Evolutionary conservation across 1,139 yeast species (phyloP).

Genomic region (Blastobotrys serpentis): DNA sequence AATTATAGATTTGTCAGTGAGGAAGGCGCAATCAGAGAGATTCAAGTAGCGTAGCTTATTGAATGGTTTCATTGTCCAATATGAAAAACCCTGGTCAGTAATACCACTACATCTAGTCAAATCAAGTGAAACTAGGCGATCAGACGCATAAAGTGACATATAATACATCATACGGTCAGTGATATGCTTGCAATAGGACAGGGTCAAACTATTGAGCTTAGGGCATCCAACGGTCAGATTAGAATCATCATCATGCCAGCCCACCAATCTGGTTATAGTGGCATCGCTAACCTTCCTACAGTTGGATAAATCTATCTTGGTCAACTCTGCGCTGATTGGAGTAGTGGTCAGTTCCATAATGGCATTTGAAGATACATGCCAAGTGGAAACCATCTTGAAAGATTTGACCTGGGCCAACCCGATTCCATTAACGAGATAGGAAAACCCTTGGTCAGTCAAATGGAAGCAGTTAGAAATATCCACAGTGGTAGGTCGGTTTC

Average conservation of each 20-base stretch:
- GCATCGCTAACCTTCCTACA: slow-evolving; percentile 72
- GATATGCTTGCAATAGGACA: slow-evolving; percentile 72
- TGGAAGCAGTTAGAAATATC: slow-evolving; percentile 74
- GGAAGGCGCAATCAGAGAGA: slow-evolving; percentile 69
- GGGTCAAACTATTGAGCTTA: slow-evolving; percentile 50
- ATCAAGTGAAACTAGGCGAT: slow-evolving; percentile 55
- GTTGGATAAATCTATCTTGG: slow-evolving; percentile 64
- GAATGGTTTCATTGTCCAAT: slow-evolving; percentile 57
- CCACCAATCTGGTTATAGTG: slow-evolving; percentile 64
- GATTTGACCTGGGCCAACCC: slow-evolving; percentile 59
- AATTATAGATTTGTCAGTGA: slow-evolving; percentile 63
- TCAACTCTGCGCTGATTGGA: slow-evolving; percentile 57
- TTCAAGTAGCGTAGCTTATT: slow-evolving; percentile 53
- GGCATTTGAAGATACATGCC: slow-evolving; percentile 81
- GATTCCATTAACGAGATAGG: slow-evolving; percentile 65
- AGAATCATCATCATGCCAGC: slow-evolving; percentile 43
- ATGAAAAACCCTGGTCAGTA: slow-evolving; percentile 68
- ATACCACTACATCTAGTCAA: slow-evolving; percentile 75
- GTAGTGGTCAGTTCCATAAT: slow-evolving; percentile 73
- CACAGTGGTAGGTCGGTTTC: slow-evolving; percentile 59
- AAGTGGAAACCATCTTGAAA: slow-evolving; percentile 63
- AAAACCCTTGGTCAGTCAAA: slow-evolving; percentile 71
- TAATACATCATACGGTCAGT: slow-evolving; percentile 68
- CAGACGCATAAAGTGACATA: slow-evolving; percentile 57
- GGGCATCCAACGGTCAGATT: slow-evolving; percentile 53